phyloP scores from a whole-genome alignment of 208 protist genomes.

The Trypanosoma melophagium region DNA sequence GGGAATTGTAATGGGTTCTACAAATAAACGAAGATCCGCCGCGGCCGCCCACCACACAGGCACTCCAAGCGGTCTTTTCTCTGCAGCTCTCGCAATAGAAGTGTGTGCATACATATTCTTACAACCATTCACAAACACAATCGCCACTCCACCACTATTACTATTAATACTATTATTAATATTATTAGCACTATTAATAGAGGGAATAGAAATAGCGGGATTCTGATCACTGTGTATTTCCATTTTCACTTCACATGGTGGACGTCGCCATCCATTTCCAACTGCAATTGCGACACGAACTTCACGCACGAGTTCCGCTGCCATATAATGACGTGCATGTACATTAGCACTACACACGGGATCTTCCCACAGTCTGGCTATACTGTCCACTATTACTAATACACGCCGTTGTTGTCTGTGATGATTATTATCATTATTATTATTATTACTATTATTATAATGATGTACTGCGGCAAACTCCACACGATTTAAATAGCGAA shows the following conservation, averaged over 20 bases:
- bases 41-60: conserved; percentile 25
- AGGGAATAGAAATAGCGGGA: background rate
- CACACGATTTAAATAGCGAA: conserved; percentile 20
- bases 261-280: conserved; percentile 25
- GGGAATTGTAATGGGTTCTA: conserved; percentile 7
- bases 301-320: conserved; percentile 23
- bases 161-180: background rate
- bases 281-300: conserved; percentile 12
- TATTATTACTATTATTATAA: conserved; percentile 3
- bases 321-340: conserved; percentile 27
- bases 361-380: conserved; percentile 24
- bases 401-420: conserved; percentile 14
- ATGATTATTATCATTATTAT: too few relatives aligned
- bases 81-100: background rate
- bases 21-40: conserved; percentile 25
- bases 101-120: background rate
- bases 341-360: conserved; percentile 6
- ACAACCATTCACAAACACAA: conserved; percentile 27
- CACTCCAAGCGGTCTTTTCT: conserved; percentile 9
- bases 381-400: conserved; percentile 20
- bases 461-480: conserved; percentile 4
- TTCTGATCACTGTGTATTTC: too few relatives aligned
- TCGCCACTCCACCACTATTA: conserved; percentile 12
- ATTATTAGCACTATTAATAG: background rate
- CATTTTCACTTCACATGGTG: too few relatives aligned